A percentile compares a stretch with the other conserved stretches of the same genome.
These are phyloP conservation scores for Solanum chilense DNA, from an alignment of 257 asterid species.

Conservation along the genomic window DNA sequence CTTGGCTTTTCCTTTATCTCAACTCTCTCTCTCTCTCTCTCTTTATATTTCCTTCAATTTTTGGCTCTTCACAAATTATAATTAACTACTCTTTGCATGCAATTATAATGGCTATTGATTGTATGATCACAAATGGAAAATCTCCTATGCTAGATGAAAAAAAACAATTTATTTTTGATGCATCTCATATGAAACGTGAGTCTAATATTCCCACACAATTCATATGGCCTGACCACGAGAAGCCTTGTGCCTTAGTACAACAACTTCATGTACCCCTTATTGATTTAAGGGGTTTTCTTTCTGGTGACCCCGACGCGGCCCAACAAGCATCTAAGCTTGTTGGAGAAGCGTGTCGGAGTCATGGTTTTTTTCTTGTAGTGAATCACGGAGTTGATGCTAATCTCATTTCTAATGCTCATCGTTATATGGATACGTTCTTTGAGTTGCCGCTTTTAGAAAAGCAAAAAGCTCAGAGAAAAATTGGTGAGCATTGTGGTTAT, in stretches of 20 bases:
- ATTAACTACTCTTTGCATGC: constrained; percentile 17
- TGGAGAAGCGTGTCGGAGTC: constrained; percentile 55
- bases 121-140: constrained; percentile 17
- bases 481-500: constrained; percentile 81
- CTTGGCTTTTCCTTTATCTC: constrained; percentile 36
- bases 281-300: constrained; percentile 62
- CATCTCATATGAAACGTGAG: constrained; percentile 26
- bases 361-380: constrained; percentile 70
- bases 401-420: constrained; percentile 54
- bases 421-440: constrained; percentile 58
- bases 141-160: constrained; percentile 9
- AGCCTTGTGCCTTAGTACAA: constrained; percentile 27
- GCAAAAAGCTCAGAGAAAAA: constrained; percentile 50
- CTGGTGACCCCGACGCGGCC: constrained; percentile 42
- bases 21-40: constrained; percentile 9
- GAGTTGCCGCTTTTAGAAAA: constrained; percentile 45
- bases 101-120: constrained; percentile 50
- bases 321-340: constrained; percentile 38
- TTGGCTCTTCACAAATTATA: background rate
- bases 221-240: constrained; percentile 89
- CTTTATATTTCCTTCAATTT: background rate
- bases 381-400: constrained; percentile 57
- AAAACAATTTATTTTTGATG: constrained; percentile 34
- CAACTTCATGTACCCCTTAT: constrained; percentile 53
- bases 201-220: constrained; percentile 51